Evolutionary conservation across 495 filamentous ascomycete species (phyloP).

Genomic region (Neurospora sp.): DNA sequence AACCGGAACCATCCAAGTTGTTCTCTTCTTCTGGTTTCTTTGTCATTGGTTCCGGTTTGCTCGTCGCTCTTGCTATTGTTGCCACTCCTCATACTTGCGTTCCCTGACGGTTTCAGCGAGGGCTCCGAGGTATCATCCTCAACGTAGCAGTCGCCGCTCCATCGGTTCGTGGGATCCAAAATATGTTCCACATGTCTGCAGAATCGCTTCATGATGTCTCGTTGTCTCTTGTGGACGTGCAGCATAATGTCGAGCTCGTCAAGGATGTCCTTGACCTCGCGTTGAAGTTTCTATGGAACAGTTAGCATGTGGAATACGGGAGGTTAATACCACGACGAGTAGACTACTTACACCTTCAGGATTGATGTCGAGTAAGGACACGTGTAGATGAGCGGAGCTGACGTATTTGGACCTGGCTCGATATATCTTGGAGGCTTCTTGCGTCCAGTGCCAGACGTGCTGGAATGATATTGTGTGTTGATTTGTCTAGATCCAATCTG

Average conservation of each 20-base stretch:
- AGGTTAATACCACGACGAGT: not conserved
- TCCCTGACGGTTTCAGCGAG: not conserved
- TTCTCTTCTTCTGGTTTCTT: slow-evolving; percentile 8
- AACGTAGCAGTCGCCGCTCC: slow-evolving; percentile 5
- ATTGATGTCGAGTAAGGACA: slow-evolving; percentile 52
- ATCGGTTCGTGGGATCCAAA: slow-evolving; percentile 15
- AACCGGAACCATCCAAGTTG: slow-evolving; percentile 16
- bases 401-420: slow-evolving; percentile 17
- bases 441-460: slow-evolving; percentile 27
- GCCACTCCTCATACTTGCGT: not conserved
- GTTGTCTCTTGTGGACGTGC: slow-evolving; percentile 45
- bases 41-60: not conserved
- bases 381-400: slow-evolving; percentile 26
- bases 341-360: slow-evolving; percentile 37
- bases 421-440: slow-evolving; percentile 16
- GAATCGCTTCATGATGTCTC: slow-evolving; percentile 47
- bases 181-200: slow-evolving; percentile 41
- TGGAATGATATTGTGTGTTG: slow-evolving; percentile 26
- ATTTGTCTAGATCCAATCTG: slow-evolving; percentile 26
- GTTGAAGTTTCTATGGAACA: slow-evolving; percentile 32
- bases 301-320: not conserved
- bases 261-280: slow-evolving; percentile 60
- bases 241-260: slow-evolving; percentile 68
- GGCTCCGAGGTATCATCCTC: not conserved
- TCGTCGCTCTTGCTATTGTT: not conserved